Evolutionary conservation across 2,329 filamentous ascomycete species (phyloP), one percentile per base, ranked within the genome.

Genomic region (Diaporthe ilicicola): DNA sequence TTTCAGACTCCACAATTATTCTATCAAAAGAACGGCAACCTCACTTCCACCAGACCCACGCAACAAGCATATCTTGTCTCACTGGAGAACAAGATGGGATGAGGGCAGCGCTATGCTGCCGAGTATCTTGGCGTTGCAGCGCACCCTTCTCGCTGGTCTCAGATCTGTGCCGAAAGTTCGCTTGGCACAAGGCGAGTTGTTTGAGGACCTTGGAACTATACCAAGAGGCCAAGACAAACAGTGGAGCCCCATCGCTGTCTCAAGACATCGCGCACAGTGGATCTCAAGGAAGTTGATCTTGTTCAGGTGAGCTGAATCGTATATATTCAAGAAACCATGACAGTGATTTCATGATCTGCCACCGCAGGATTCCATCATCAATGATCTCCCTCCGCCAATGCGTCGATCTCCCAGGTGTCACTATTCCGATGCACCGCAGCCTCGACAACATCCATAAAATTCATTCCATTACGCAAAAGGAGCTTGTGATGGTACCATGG

Each of bases 91-190:
- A 50, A 68, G 27, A 69, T 56, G 70, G 50, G 66, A 71, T 42
- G 56, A 64, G 24, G 7, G 65, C 19, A 48, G 50, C 37, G 34
- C 48, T n/a, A 48, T 50, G 48, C 37, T 32, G 67, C 70, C 53
- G 29, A 66, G 67, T 70, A 67, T 72, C 70, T 72, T 72, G 70
- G 70, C 70, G 61, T 61, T 55, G 48, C 59, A 62, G 42, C 53
- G 27, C 59, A 48, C 27, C 59, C 29, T 29, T 48, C 44, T 64
- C 44, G 59, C 59, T 64, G 59, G 59, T 64, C 59, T 64, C 59
- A 64, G 59, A 64, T 64, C 59, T 64, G 59, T 64, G 59, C 59
- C 59, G 44, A 64, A 64, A 64, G 27, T 50, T n/a, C 4, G 17
- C 59, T 64, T 64, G 59, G 59, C 59, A 4, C 44, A 37, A 50